Evolutionary conservation across 2,329 filamentous ascomycete genomes (phyloP).

Genomic region (Colletotrichum liaoningense): DNA sequence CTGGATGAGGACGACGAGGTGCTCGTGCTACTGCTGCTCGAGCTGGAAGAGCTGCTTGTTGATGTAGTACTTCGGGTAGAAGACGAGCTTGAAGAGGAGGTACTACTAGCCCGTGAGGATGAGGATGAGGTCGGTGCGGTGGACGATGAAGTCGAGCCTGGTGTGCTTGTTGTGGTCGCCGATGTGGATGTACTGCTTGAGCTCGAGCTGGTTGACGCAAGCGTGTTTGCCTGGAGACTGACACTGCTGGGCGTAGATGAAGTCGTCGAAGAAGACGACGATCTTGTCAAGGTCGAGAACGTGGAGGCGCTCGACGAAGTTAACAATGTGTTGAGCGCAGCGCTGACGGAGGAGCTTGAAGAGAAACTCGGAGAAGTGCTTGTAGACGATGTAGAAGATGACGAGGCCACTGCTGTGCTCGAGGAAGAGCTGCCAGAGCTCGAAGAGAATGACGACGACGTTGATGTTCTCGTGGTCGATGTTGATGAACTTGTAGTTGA

Average conservation of each 20-base stretch:
- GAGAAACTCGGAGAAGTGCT: not conserved
- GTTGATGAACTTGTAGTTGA: not conserved
- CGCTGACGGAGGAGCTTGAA: not conserved
- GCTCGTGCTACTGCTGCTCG: not conserved
- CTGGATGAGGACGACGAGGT: not conserved
- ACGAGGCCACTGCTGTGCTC: not conserved
- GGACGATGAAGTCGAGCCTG: not conserved
- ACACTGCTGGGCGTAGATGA: not conserved
- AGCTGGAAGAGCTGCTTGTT: not conserved
- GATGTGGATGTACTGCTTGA: not conserved
- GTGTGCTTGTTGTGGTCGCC: not conserved
- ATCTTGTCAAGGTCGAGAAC: slow-evolving; percentile 7
- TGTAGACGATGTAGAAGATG: not conserved
- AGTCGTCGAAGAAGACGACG: slow-evolving; percentile 4
- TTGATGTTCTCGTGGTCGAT: not conserved
- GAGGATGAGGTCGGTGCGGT: not conserved
- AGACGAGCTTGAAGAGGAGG: not conserved
- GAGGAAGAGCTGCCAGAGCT: not conserved
- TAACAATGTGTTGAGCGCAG: not conserved
- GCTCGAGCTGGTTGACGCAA: not conserved
- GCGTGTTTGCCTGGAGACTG: not conserved
- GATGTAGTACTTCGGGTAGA: not conserved
- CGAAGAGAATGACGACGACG: not conserved
- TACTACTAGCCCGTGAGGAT: not conserved
- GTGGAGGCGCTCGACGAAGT: not conserved